A percentile compares a stretch with the other conserved stretches of the same genome.
phyloP scores from a whole-genome alignment of 352 stramenopile genomes.

The Paralagenidium karlingii region DNA sequence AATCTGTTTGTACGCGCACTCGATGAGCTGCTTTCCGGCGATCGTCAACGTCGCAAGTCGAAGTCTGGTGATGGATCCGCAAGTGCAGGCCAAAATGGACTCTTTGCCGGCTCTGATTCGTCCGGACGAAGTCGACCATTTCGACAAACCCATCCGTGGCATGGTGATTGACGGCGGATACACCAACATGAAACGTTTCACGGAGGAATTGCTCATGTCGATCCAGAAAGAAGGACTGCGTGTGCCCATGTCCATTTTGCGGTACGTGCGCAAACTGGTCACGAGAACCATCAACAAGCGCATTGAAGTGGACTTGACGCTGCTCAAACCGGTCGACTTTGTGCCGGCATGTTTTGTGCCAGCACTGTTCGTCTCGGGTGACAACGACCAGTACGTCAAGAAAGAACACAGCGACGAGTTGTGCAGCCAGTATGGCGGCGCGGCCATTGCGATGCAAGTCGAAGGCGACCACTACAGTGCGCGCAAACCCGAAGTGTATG shows the following conservation, averaged over 20 bases:
- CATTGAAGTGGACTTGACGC: slow-evolving; percentile 52
- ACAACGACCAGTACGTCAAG: slow-evolving; percentile 51
- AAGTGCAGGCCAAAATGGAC: slow-evolving; percentile 36
- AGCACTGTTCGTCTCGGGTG: slow-evolving; percentile 52
- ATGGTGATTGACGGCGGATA: slow-evolving; percentile 69
- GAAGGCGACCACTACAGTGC: slow-evolving; percentile 52
- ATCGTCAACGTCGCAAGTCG: slow-evolving; percentile 63
- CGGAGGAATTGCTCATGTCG: slow-evolving; percentile 37
- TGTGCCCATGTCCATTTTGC: slow-evolving; percentile 54
- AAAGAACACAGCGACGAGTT: slow-evolving; percentile 57
- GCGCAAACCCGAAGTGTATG: slow-evolving; percentile 29
- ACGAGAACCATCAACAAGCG: slow-evolving; percentile 68
- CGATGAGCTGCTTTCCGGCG: slow-evolving; percentile 70
- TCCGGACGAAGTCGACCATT: slow-evolving; percentile 15
- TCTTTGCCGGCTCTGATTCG: slow-evolving; percentile 39
- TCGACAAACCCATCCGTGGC: slow-evolving; percentile 50
- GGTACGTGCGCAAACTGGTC: slow-evolving; percentile 47
- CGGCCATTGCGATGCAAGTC: slow-evolving; percentile 30
- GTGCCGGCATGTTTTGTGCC: slow-evolving; percentile 54
- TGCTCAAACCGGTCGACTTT: slow-evolving; percentile 58
- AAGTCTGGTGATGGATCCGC: slow-evolving; percentile 23
- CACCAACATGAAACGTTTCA: slow-evolving; percentile 52
- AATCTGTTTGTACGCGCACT: slow-evolving; percentile 68
- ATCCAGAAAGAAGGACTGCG: slow-evolving; percentile 65
- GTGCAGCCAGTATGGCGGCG: slow-evolving; percentile 39